These are phyloP conservation scores for Pyrenophora tritici-repentis DNA, from an alignment of 2,329 filamentous ascomycete genomes.

Conservation along the genomic window DNA sequence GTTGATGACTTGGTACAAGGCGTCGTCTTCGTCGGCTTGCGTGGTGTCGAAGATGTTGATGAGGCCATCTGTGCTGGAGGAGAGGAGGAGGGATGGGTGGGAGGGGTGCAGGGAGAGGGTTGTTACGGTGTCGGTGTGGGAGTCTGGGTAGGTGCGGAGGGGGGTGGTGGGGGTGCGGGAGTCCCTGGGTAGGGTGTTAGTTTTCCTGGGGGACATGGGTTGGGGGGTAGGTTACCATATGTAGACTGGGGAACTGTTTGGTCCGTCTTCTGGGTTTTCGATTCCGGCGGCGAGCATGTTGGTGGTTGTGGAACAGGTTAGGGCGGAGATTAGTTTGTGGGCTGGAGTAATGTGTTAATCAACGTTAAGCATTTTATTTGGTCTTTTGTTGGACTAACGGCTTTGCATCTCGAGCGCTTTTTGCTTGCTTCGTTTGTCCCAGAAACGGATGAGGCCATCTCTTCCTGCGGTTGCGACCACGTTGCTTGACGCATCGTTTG, in stretches of 20 bases:
- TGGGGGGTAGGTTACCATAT: constrained; percentile 39
- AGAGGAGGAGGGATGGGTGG: constrained; percentile 67
- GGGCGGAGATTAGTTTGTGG: constrained; percentile 62
- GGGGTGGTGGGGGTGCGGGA: constrained; percentile 47
- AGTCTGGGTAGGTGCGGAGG: constrained; percentile 50
- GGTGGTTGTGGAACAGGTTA: constrained; percentile 63
- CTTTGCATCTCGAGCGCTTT: constrained; percentile 49
- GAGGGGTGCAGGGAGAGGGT: constrained; percentile 66
- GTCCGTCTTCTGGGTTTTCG: constrained; percentile 64
- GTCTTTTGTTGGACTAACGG: constrained; percentile 27
- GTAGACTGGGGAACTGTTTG: constrained; percentile 45
- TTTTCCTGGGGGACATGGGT: not conserved
- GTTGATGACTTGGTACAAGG: constrained; percentile 78
- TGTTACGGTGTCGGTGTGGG: constrained; percentile 64
- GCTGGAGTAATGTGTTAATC: constrained; percentile 45
- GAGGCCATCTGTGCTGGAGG: constrained; percentile 78
- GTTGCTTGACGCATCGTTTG: constrained; percentile 56
- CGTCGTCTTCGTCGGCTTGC: constrained; percentile 70
- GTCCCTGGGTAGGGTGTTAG: constrained; percentile 41
- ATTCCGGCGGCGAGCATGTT: constrained; percentile 73
- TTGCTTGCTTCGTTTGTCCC: constrained; percentile 65
- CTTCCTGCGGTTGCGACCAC: constrained; percentile 72
- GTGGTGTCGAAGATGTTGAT: constrained; percentile 76
- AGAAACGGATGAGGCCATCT: constrained; percentile 69
- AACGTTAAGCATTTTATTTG: not conserved